Conservation (phyloP, 371 early-diverging fungal genomes). For the Mortierella sp. region DNA sequence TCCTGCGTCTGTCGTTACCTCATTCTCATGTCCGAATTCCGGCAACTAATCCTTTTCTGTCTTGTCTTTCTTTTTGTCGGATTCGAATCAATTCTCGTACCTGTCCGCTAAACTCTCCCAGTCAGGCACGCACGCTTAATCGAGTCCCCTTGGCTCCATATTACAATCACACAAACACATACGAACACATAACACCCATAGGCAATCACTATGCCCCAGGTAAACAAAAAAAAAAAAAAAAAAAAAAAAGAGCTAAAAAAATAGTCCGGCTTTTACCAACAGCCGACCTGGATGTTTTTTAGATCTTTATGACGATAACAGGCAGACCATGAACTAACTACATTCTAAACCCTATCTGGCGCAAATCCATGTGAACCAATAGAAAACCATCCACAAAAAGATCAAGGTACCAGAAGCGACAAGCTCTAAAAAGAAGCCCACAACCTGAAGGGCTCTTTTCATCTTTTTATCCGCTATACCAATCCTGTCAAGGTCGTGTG, state of each 20-base stretch:
- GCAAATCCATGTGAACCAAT: constrained; percentile 2
- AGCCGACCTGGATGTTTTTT: constrained; percentile 2
- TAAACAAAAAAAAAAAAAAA: background rate
- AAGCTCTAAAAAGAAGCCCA: background rate
- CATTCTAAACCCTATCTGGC: constrained; percentile 8
- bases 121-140: background rate
- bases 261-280: background rate
- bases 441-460: background rate
- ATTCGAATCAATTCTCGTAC: background rate
- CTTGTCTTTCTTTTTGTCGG: background rate
- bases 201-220: constrained; percentile 19
- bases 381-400: constrained; percentile 41
- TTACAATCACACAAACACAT: background rate
- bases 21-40: background rate
- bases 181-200: background rate
- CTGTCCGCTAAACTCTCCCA: background rate
- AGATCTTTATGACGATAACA: background rate
- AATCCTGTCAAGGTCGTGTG: background rate
- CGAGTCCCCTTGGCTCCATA: background rate
- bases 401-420: constrained; percentile 37
- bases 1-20: background rate
- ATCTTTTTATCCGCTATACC: too few relatives aligned
- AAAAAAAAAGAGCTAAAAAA: background rate
- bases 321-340: background rate
- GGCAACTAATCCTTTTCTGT: background rate